phyloP scores from a whole-genome alignment of 441 rosid species.

The Aleurites moluccanus region DNA sequence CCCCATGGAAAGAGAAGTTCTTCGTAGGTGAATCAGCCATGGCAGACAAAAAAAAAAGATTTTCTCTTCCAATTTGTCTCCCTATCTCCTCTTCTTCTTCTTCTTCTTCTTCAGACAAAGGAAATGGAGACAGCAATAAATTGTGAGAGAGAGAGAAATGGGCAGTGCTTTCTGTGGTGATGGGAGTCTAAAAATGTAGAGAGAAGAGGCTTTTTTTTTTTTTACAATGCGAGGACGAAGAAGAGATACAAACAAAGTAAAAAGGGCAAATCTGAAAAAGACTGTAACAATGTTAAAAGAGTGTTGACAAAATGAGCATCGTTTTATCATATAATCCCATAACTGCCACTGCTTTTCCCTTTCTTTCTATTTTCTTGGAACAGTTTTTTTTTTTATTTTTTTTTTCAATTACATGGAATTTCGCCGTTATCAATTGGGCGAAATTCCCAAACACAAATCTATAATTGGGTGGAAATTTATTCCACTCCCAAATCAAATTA shows the following conservation, averaged over 20 bases:
- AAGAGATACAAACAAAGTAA: background rate
- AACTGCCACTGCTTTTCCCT: constrained; percentile 17
- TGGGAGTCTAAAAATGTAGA: background rate
- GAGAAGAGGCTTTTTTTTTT: background rate
- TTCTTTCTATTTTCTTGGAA: no score
- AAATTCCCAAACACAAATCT: no score
- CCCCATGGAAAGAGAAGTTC: constrained; percentile 42
- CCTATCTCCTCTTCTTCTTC: background rate
- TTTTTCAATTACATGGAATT: no score
- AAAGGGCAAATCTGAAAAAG: no score
- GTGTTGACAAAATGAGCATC: background rate
- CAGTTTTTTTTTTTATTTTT: no score
- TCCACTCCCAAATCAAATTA: no score
- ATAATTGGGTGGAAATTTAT: no score
- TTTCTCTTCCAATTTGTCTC: no score
- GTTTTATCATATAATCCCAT: background rate
- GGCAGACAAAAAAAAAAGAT: background rate
- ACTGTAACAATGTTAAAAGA: background rate
- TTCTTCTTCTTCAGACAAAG: background rate
- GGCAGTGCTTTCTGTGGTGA: background rate
- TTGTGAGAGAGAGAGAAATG: no score
- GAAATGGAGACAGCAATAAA: background rate
- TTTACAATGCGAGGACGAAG: background rate
- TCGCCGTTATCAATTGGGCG: no score
- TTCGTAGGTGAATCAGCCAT: constrained; percentile 60